Conservation (phyloP, 495 filamentous ascomycete species). For the Astrothelium macrocarpum region DNA sequence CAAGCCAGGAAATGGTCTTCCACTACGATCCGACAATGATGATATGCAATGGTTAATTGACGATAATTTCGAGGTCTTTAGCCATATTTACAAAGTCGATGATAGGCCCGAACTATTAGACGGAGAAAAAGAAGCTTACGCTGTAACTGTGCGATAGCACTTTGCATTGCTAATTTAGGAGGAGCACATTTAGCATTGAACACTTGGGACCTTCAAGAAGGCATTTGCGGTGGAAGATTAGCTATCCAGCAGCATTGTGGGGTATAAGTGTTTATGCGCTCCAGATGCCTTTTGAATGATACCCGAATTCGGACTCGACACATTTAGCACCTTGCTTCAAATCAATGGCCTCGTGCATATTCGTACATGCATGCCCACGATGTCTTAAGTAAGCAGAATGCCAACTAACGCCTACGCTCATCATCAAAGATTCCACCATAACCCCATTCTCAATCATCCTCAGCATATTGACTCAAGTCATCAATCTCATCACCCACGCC, state of each 20-base stretch:
- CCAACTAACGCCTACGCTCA: background rate
- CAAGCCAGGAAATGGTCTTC: constrained; percentile 32
- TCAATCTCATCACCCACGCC: constrained; percentile 10
- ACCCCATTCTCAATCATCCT: background rate
- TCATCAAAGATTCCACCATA: background rate
- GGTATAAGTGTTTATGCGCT: too few relatives aligned
- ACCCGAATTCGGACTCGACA: background rate
- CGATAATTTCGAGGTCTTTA: constrained; percentile 33
- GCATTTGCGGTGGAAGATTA: background rate
- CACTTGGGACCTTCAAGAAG: too few relatives aligned
- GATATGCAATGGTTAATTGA: constrained; percentile 34
- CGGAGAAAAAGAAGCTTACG: background rate
- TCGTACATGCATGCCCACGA: background rate
- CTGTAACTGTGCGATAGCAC: background rate
- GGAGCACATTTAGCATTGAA: too few relatives aligned
- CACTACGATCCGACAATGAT: constrained; percentile 29
- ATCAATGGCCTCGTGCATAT: background rate
- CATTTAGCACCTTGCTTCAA: background rate
- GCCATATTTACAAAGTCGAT: constrained; percentile 25
- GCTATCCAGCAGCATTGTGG: too few relatives aligned
- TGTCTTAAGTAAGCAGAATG: background rate
- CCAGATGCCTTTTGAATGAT: background rate
- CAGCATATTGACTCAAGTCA: background rate
- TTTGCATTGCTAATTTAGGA: background rate
- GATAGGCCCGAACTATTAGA: background rate